Evolutionary conservation across 495 filamentous ascomycete species (phyloP), one percentile per base, ranked within the genome.

Genomic region (Neurospora terricola): DNA sequence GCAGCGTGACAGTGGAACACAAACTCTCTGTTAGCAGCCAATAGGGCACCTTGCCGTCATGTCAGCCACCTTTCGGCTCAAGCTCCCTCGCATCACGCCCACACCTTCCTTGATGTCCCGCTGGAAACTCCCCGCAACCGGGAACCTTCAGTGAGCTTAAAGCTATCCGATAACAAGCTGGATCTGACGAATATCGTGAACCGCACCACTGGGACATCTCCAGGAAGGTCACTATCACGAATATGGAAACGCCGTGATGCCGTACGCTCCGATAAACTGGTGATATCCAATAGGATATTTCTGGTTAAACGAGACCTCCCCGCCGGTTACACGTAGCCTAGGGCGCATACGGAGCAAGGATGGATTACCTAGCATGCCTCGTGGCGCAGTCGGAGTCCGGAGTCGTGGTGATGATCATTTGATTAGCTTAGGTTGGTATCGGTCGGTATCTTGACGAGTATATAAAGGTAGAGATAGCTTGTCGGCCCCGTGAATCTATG

Each of bases 251-350:
- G 43, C 68, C 38, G 37, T 42, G 69, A 21, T 71, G 45, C 69
- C 70, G 69, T 70, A 66, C 68, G 4, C 43, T 40, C 54, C 39
- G 38, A n/a, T 38, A 9, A 34, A 34, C 30, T 14, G 37, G 27
- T 10, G 18, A 27, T 62, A 2, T 68, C 75, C 72, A 73, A 76
- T 75, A 69, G 40, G 69, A 70, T 73, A 43, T 21, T 38, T 69
- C 59, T 76, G 75, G 75, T 76, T 76, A 75, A 76, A 73, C 43
- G 9, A 66, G 7, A 34, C 54, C 54, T 34, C 54, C 27, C 54
- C 27, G 54, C 54, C 27, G 54, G 54, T 34, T 66, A 66, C 54
- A 66, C 54, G 54, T 66, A 66, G 54, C 54, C 14, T 66, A 66
- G 1, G 54, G 14, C 27, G 54, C 54, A 18, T 66, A 66, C 54